Evolutionary conservation across 768 basidiomycete genomes (phyloP).

Genomic region (Plicaturopsis crispa): DNA sequence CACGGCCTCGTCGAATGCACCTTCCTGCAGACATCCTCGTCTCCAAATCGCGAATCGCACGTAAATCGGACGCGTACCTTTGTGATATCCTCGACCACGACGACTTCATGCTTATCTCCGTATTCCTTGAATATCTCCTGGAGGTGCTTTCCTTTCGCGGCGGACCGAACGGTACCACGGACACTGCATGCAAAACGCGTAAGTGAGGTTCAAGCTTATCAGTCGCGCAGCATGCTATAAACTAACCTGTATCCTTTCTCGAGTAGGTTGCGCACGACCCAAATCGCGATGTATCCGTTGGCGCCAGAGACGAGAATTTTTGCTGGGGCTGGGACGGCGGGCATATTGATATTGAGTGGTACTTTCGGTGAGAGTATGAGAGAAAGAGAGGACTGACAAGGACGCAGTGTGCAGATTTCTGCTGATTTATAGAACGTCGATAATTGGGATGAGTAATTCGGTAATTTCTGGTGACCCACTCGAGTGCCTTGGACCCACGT

Average conservation of each 20-base stretch:
- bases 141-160: conserved; percentile 32
- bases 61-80: conserved; percentile 15
- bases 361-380: no score
- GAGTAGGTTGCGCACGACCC: conserved; percentile 5
- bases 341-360: conserved; percentile 6
- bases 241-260: conserved; percentile 3
- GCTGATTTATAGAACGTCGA: no score
- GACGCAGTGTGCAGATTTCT: no score
- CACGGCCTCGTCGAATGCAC: conserved; percentile 38
- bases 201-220: no score
- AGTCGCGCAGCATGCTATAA: no score
- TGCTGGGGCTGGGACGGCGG: conserved; percentile 1
- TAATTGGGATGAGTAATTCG: no score
- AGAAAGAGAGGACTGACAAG: no score
- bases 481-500: no score
- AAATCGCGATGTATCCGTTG: conserved; percentile 10
- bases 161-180: conserved; percentile 31
- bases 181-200: no score
- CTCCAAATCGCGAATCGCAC: background rate
- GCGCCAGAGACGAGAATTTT: conserved; percentile 8
- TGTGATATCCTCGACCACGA: conserved; percentile 34
- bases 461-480: no score
- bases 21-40: conserved; percentile 16
- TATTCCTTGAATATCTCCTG: conserved; percentile 22
- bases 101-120: conserved; percentile 23